Conservation (phyloP, 148 eudicot species). For the Chenopodium suecicum region DNA sequence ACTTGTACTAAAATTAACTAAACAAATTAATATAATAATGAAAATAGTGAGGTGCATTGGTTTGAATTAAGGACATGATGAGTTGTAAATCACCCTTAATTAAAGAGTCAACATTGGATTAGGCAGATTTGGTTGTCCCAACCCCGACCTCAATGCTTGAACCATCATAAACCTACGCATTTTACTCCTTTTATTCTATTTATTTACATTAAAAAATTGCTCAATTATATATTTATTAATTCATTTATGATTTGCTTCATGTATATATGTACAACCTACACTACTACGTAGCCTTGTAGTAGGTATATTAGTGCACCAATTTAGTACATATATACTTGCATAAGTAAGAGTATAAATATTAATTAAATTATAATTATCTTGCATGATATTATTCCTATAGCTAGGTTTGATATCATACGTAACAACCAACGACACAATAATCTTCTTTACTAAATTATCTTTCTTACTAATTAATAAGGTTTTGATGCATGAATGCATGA, state of each 20-base stretch:
- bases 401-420: background rate
- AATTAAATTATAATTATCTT: too few relatives aligned
- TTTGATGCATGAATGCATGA: too few relatives aligned
- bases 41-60: background rate
- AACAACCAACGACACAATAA: background rate
- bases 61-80: constrained; percentile 12
- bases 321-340: too few relatives aligned
- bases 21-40: background rate
- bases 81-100: constrained; percentile 21
- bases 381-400: too few relatives aligned
- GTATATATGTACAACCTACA: too few relatives aligned
- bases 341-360: too few relatives aligned
- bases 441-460: background rate
- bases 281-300: background rate
- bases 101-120: constrained; percentile 20
- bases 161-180: constrained; percentile 10
- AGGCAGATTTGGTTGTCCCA: constrained; percentile 29
- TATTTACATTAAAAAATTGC: too few relatives aligned
- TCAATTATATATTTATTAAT: too few relatives aligned
- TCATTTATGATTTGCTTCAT: too few relatives aligned
- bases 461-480: background rate
- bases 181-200: background rate
- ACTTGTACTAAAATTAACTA: background rate
- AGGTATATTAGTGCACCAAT: background rate
- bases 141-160: constrained; percentile 7